Conservation (phyloP, 805 yeast species). For the Sungouiozyma ichnusensis region DNA sequence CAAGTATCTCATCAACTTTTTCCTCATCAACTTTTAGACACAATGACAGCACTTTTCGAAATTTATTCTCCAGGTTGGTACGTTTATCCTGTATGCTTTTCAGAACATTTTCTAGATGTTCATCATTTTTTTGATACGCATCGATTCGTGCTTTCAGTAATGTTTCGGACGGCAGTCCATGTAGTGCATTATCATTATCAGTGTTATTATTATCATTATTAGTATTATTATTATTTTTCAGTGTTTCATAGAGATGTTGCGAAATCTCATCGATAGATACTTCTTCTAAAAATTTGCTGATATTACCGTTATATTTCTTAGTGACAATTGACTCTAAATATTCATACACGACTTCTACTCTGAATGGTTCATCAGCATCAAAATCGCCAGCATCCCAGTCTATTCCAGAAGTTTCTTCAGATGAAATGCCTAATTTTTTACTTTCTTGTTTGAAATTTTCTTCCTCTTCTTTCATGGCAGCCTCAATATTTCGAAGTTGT, state of each 20-base stretch:
- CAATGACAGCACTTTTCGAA: constrained; percentile 76
- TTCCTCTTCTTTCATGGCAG: constrained; percentile 57
- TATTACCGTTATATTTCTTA: constrained; percentile 21
- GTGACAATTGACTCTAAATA: constrained; percentile 36
- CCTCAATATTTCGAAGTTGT: constrained; percentile 46
- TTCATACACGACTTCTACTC: constrained; percentile 50
- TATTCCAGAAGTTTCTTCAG: constrained; percentile 22
- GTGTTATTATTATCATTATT: too few species aligned
- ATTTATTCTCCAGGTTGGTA: constrained; percentile 56
- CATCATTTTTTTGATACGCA: constrained; percentile 69
- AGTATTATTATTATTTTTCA: constrained; percentile 14
- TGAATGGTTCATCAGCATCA: constrained; percentile 90
- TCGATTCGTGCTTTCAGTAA: constrained; percentile 66
- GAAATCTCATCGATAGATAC: constrained; percentile 15
- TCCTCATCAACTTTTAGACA: constrained; percentile 82
- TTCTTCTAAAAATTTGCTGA: constrained; percentile 19
- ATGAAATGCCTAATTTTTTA: constrained; percentile 28
- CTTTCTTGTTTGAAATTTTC: constrained; percentile 38
- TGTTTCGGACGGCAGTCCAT: constrained; percentile 27
- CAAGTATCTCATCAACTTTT: constrained; percentile 70
- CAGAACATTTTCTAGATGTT: constrained; percentile 42
- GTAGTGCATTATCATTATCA: constrained; percentile 11
- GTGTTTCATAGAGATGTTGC: neutral
- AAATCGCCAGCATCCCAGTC: constrained; percentile 42
- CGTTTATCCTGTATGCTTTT: constrained; percentile 43